Base-by-base conservation (phyloP, 1,139 yeast genomes). In the Geotrichum siamense region DNA sequence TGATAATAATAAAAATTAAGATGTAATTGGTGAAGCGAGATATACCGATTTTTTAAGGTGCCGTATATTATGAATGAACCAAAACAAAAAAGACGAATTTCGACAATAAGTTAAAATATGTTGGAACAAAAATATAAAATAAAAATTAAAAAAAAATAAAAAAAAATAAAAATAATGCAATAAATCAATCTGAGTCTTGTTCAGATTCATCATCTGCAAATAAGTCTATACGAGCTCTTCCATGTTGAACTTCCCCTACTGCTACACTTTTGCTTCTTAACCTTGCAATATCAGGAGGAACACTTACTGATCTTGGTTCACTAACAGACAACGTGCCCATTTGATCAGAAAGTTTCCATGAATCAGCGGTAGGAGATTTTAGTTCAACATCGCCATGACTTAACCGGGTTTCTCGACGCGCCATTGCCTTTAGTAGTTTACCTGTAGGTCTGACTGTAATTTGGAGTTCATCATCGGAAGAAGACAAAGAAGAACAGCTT, bases 221-320 rank as follows among this genome's bases (percentile, higher is more conserved):
- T 23, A 23, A 10, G 6, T 30, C 21, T 16, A 12, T 19, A 30
- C 21, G 19, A 16, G 12, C 17, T 33, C 39, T 27, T 6, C 21
- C 19, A 38, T 34, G 46, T 29, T 38, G 43, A 5, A 43, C 33
- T 38, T 43, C 43, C 15, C 42, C 45, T 5, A 43, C 38, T 5
- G 37, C 36, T 16, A 38, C 43, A 25, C 46, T 43, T 23, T 20
- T 29, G 19, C 43, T 43, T 16, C 46, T 17, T 12, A 13, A 21
- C n/a, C 39, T 13, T 6, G 5, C 32, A 19, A 5, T 32, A 23
- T 37, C 13, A n/a, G 10, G 15, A 21, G 36, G 29, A 15, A 16
- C 19, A 9, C 22, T 13, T 35, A n/a, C 8, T 6, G 31, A 19
- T 6, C 28, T 21, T 10, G 41, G 6, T 12, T 20, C 21, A 5